Conservation (phyloP, 768 basidiomycete genomes). For the Tulasnella calospora region DNA sequence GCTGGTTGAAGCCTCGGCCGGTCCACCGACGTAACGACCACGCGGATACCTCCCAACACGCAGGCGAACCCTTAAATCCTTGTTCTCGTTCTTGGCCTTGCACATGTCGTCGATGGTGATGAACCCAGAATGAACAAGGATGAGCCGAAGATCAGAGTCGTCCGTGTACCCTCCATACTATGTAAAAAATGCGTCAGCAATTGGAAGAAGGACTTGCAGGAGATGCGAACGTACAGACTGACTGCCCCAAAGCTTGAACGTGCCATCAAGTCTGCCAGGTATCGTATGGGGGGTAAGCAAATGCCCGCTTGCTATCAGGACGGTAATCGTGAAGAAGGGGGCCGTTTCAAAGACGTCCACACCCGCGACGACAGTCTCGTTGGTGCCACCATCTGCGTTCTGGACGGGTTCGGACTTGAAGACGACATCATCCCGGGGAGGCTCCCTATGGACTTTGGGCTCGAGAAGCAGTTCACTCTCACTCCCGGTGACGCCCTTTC, state of each 20-base stretch:
- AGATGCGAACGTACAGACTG: conserved; percentile 15
- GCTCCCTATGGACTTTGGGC: conserved; percentile 1
- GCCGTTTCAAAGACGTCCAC: neutral
- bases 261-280: conserved; percentile 14
- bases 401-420: neutral
- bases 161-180: conserved; percentile 28
- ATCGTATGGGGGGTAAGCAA: neutral
- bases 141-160: conserved; percentile 27
- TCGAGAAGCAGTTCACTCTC: conserved; percentile 19
- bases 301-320: conserved; percentile 15
- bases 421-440: conserved; percentile 4
- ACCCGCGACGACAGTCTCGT: neutral
- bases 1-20: neutral
- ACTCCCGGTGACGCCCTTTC: neutral
- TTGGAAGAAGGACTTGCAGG: neutral
- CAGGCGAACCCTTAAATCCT: conserved; percentile 22
- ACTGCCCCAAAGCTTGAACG: conserved; percentile 27
- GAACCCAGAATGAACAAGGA: conserved; percentile 26
- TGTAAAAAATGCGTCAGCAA: conserved; percentile 2
- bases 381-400: neutral
- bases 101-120: conserved; percentile 26
- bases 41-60: conserved; percentile 25
- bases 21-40: conserved; percentile 8
- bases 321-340: conserved; percentile 11
- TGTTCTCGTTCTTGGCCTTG: conserved; percentile 15